Percentiles rank a stretch among this genome's conserved stretches.
Conservation (phyloP, 192 early-diverging fungal genomes). For the Backusella circina region DNA sequence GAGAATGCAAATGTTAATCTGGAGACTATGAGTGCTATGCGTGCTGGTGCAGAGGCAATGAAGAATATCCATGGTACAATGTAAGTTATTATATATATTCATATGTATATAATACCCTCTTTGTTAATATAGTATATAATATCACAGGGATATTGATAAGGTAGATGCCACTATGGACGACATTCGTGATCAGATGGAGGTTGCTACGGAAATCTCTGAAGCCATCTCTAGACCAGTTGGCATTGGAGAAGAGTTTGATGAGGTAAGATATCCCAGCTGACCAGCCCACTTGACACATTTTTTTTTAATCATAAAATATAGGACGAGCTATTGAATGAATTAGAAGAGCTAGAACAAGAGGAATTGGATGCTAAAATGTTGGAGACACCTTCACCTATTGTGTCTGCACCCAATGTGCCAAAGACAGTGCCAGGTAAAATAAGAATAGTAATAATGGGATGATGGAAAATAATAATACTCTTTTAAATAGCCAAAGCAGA, state of each 20-base stretch:
- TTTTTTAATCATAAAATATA: not conserved
- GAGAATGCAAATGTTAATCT: conserved; percentile 95
- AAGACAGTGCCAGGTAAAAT: conserved; percentile 61
- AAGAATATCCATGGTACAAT: conserved; percentile 86
- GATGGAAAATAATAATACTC: not conserved
- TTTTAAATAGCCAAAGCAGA: conserved; percentile 14
- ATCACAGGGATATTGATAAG: conserved; percentile 80
- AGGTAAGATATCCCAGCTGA: conserved; percentile 39
- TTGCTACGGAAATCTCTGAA: conserved; percentile 91
- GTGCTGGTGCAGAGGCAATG: conserved; percentile 89
- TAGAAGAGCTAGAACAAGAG: conserved; percentile 93
- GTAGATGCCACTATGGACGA: conserved; percentile 97
- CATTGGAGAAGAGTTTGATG: conserved; percentile 89
- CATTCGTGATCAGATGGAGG: conserved; percentile 95
- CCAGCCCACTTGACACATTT: not conserved
- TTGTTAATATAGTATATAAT: not conserved
- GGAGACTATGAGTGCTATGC: conserved; percentile 94
- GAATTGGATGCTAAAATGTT: conserved; percentile 84
- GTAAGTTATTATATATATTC: conserved; percentile 41
- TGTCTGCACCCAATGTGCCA: conserved; percentile 62
- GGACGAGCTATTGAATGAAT: conserved; percentile 82
- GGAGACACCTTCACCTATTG: conserved; percentile 60
- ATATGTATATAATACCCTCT: not conserved
- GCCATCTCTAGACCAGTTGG: conserved; percentile 87
- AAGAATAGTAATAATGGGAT: not conserved